Conservation (phyloP, 352 stramenopile species). For the Phytophthora sojae region DNA sequence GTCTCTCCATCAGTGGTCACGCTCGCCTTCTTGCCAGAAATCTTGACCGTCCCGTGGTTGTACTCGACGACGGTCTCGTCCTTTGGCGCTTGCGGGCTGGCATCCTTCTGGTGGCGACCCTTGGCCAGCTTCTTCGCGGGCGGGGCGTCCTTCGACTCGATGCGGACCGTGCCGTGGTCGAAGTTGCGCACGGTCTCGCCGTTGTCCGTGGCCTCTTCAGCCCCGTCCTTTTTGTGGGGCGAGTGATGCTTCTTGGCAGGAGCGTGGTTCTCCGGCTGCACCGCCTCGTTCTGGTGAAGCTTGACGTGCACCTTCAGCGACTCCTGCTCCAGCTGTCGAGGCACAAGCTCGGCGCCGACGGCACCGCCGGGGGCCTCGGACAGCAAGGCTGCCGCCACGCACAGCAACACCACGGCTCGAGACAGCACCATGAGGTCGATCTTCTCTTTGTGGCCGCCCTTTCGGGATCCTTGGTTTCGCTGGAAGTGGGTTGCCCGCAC, state of each 20-base stretch:
- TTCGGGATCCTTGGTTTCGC: slow-evolving; percentile 17
- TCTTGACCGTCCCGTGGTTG: slow-evolving; percentile 59
- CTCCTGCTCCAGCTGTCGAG: slow-evolving; percentile 35
- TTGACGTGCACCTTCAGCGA: slow-evolving; percentile 40
- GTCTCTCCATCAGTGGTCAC: slow-evolving; percentile 5
- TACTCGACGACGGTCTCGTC: slow-evolving; percentile 62
- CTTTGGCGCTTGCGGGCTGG: slow-evolving; percentile 17
- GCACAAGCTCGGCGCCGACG: slow-evolving; percentile 30
- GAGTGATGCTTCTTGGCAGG: slow-evolving; percentile 14
- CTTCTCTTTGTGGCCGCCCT: slow-evolving; percentile 12
- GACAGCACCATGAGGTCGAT: slow-evolving; percentile 47
- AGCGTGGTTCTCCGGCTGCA: slow-evolving; percentile 5
- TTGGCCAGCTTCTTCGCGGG: slow-evolving; percentile 38
- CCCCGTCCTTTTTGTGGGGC: slow-evolving; percentile 30
- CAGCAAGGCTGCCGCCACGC: slow-evolving; percentile 42
- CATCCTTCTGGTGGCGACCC: slow-evolving; percentile 23
- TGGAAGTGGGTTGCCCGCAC: slow-evolving; percentile 21
- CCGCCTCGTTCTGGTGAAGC: slow-evolving; percentile 21
- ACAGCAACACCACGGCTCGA: slow-evolving; percentile 46
- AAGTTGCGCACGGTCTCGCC: slow-evolving; percentile 43
- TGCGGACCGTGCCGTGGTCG: slow-evolving; percentile 43
- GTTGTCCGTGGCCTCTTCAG: slow-evolving; percentile 24
- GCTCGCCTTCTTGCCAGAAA: slow-evolving; percentile 30
- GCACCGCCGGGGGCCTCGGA: slow-evolving; percentile 9
- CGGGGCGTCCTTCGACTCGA: slow-evolving; percentile 29